Percentiles rank a stretch among this genome's conserved stretches.
phyloP scores from a whole-genome alignment of 2,329 filamentous ascomycete genomes.

The Monosporascus sp. region DNA sequence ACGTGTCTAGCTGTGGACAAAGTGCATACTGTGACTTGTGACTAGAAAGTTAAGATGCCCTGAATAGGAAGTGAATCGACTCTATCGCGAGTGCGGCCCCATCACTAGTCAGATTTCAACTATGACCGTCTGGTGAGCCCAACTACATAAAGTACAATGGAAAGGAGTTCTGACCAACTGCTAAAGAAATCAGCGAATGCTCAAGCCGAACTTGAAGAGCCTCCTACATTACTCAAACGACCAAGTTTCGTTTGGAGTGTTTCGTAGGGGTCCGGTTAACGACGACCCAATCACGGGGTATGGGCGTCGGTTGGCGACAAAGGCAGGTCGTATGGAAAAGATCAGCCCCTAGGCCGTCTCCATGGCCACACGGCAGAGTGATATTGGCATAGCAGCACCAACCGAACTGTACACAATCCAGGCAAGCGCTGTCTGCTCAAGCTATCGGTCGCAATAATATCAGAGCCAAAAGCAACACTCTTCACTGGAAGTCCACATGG shows the following conservation, averaged over 20 bases:
- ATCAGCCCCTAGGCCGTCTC: neutral
- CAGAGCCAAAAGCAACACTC: neutral
- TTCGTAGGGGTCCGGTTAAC: neutral
- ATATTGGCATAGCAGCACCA: neutral
- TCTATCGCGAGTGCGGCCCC: neutral
- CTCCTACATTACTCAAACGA: too few species aligned
- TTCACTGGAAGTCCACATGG: conserved; percentile 13
- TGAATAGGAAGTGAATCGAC: neutral
- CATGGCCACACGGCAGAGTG: neutral
- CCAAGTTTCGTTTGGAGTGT: neutral
- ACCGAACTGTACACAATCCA: neutral
- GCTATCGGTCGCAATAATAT: neutral
- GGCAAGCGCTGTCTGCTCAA: neutral
- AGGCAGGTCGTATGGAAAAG: neutral
- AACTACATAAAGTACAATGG: too few species aligned
- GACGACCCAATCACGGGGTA: neutral
- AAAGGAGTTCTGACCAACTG: too few species aligned
- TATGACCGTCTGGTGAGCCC: neutral
- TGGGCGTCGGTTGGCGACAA: neutral
- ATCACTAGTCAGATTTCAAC: neutral
- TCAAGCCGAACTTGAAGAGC: too few species aligned
- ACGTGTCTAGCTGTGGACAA: neutral
- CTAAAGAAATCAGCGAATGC: too few species aligned
- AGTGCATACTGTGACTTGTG: neutral
- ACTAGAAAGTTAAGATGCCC: neutral